Conservation (phyloP, 164 flowering plant genomes). For the Stephania japonica region DNA sequence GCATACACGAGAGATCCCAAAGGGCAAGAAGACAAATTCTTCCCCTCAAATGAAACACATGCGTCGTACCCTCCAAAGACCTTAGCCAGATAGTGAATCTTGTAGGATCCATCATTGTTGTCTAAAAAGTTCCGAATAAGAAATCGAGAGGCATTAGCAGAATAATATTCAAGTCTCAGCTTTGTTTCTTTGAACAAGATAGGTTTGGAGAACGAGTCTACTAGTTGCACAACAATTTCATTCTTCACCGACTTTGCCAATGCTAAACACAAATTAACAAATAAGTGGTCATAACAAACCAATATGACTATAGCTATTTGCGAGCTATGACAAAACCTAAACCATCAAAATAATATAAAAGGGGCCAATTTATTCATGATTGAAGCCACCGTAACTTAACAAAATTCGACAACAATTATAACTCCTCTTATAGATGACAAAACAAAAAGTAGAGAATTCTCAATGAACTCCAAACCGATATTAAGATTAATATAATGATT, state of each 20-base stretch:
- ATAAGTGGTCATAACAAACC: no score
- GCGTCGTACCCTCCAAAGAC: constrained; percentile 63
- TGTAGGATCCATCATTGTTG: constrained; percentile 59
- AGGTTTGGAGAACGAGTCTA: constrained; percentile 66
- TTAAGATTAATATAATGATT: no score
- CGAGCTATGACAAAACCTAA: no score
- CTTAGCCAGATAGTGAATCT: constrained; percentile 41
- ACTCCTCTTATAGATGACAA: no score
- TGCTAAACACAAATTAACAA: no score
- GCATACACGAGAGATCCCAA: constrained; percentile 54
- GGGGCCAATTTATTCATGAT: no score
- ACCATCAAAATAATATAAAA: no score
- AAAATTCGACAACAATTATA: no score
- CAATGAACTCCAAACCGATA: no score
- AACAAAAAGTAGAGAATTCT: no score
- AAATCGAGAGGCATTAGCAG: constrained; percentile 43
- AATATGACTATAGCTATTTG: no score
- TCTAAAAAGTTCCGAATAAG: constrained; percentile 49
- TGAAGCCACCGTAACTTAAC: no score
- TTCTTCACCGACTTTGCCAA: constrained; percentile 45
- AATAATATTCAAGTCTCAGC: constrained; percentile 50
- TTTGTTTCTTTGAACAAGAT: constrained; percentile 46
- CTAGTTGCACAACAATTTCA: constrained; percentile 57
- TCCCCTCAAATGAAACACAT: constrained; percentile 53
- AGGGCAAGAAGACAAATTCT: constrained; percentile 48